A percentile compares a stretch with the other conserved stretches of the same genome.
Conservation (phyloP, 163 green algal species). For the Chlorella variabilis region DNA sequence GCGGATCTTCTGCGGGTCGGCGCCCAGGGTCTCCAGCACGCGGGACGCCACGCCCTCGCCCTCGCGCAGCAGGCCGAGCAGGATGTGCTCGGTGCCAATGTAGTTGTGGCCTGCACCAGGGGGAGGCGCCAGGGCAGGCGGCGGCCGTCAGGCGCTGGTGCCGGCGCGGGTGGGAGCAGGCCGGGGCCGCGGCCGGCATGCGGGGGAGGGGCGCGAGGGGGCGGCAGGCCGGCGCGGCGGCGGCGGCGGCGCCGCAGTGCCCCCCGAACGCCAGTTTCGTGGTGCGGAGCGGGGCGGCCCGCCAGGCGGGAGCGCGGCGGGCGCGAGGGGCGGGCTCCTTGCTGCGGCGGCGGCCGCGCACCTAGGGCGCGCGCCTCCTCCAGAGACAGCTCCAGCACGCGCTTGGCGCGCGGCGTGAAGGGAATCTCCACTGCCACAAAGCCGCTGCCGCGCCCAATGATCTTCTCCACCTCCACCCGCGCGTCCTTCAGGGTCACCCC, state of each 20-base stretch:
- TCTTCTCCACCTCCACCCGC: slow-evolving; percentile 99
- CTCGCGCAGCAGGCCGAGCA: slow-evolving; percentile 97
- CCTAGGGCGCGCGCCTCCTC: slow-evolving; percentile 98
- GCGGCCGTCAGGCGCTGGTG: too few species aligned
- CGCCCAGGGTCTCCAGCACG: slow-evolving; percentile 97
- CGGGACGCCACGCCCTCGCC: slow-evolving; percentile 97
- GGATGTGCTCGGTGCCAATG: slow-evolving; percentile 99
- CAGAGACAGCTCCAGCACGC: slow-evolving; percentile 97
- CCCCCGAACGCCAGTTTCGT: too few species aligned
- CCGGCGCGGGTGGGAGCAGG: too few species aligned
- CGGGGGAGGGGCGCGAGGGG: too few species aligned
- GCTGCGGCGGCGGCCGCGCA: too few species aligned
- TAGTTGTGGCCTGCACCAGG: slow-evolving; percentile 96
- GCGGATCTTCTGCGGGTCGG: slow-evolving; percentile 95
- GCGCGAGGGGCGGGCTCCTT: too few species aligned
- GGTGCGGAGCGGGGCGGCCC: too few species aligned
- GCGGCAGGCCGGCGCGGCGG: too few species aligned
- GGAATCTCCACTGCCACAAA: slow-evolving; percentile 99
- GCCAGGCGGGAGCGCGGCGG: too few species aligned
- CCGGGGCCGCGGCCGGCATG: too few species aligned
- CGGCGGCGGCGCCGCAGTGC: too few species aligned
- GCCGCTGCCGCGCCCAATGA: slow-evolving; percentile 96
- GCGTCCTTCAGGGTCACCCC: slow-evolving; percentile 99
- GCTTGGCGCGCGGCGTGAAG: slow-evolving; percentile 99
- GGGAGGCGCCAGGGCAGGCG: not conserved